These are phyloP conservation scores for Rhizophagus prolifer DNA, from an alignment of 192 early-diverging fungal species.

Conservation along the genomic window DNA sequence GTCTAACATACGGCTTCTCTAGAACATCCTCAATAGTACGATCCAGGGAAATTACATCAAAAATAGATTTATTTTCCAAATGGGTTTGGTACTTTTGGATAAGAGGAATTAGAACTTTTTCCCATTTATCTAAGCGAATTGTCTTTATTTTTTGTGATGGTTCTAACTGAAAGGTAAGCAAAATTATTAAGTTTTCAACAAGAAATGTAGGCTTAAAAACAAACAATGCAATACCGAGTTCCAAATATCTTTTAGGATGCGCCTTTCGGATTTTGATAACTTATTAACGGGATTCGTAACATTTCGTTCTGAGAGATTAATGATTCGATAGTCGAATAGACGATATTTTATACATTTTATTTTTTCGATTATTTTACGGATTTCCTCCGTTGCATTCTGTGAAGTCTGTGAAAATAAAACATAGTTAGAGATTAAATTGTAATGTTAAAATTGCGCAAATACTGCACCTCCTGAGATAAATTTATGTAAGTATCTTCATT, in stretches of 20 bases:
- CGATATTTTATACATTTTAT: constrained; percentile 1
- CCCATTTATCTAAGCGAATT: constrained; percentile 22
- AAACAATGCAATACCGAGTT: constrained; percentile 22
- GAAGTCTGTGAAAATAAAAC: too few species aligned
- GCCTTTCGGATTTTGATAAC: constrained; percentile 16
- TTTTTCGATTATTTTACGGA: too few species aligned
- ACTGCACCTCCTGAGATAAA: too few species aligned
- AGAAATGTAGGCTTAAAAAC: constrained; percentile 17
- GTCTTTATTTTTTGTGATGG: constrained; percentile 10
- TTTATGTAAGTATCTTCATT: too few species aligned
- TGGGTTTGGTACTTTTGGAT: constrained; percentile 27
- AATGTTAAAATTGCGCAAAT: too few species aligned
- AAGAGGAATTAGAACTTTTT: constrained; percentile 21
- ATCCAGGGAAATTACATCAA: constrained; percentile 27
- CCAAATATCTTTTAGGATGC: constrained; percentile 23
- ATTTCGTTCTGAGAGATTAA: constrained; percentile 24
- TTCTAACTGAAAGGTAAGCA: constrained; percentile 23
- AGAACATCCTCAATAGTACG: constrained; percentile 15
- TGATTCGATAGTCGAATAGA: constrained; percentile 14
- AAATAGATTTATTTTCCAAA: constrained; percentile 23
- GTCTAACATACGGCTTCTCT: constrained; percentile 4
- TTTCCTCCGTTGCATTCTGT: too few species aligned
- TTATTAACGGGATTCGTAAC: constrained; percentile 20
- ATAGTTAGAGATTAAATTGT: too few species aligned
- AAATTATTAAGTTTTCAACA: constrained; percentile 25